Base-by-base conservation (phyloP, 2,329 filamentous ascomycete species). In the Rasamsonia emersonii region DNA sequence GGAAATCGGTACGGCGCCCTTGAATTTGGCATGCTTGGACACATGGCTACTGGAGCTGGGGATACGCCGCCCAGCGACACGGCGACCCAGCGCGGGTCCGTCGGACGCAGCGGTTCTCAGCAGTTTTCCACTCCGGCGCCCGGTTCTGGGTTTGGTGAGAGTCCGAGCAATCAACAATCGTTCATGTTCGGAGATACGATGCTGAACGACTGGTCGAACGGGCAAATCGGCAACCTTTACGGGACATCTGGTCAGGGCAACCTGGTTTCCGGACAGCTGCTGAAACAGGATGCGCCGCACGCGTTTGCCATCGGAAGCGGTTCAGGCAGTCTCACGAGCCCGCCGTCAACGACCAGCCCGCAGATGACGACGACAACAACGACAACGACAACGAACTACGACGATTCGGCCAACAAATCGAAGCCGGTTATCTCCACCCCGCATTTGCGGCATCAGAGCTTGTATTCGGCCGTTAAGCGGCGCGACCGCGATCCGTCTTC, bases 1-100 rank as follows among this genome's bases (percentile, higher is more conserved):
- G 88, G 86, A 35, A 96, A 91, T 53, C 86, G 93, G 43, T 98
- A 96, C 53, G 89, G 88, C 38, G 89, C 88, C 11, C 71, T 94
- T 57, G 91, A 96, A 58, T 95, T 96, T 56, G 83, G 86, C 33
- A 95, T 96, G 75, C 74, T 98, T 0, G 86, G 86, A 17, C 89
- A 96, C 56, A 93, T 98, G 83, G 86, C 85, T 38, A 86, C 83
- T n/a, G 83, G 83, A 9, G 82, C 84, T 9, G 82, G 78, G n/a
- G 84, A 91, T 46, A 83, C 78, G 10, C 77, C 81, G 5, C 75
- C 81, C 4, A 76, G 77, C 33, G 84, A 91, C 34, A 62, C 57
- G 13, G 54, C 53, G 29, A 64, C 59, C n/a, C 59, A 63, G 25
- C 55, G 61, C 40, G 62, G 62, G n/a, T 66, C 63, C 24, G 60